Percentiles rank a stretch among this genome's conserved stretches.
Evolutionary conservation across 768 basidiomycete species (phyloP).

Genomic region (Psilocybe tampanensis): DNA sequence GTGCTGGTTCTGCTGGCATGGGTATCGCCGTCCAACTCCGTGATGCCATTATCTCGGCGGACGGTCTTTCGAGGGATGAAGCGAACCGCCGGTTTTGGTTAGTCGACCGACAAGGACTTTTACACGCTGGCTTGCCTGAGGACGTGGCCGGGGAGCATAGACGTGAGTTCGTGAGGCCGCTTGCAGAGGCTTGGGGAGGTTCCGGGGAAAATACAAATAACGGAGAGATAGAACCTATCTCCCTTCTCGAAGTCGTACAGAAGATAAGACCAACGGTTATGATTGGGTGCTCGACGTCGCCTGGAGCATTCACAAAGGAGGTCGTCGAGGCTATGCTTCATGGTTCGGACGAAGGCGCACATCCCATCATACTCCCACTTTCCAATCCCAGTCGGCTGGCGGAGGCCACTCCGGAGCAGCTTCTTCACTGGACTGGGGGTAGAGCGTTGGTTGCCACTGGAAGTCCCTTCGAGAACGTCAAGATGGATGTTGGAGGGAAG

Average conservation of each 20-base stretch:
- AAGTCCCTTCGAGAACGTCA: constrained; percentile 78
- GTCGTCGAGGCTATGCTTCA: constrained; percentile 66
- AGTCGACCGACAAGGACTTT: constrained; percentile 54
- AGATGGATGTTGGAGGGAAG: constrained; percentile 61
- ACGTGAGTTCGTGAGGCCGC: constrained; percentile 57
- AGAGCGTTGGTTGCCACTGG: constrained; percentile 83
- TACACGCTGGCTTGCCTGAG: constrained; percentile 27
- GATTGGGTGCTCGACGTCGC: constrained; percentile 81
- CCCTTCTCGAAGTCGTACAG: constrained; percentile 70
- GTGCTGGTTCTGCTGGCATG: constrained; percentile 81
- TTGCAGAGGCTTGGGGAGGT: constrained; percentile 40
- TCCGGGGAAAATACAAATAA: neutral
- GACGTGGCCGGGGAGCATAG: constrained; percentile 35
- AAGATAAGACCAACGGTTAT: constrained; percentile 78
- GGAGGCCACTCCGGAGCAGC: constrained; percentile 73
- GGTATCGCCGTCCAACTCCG: constrained; percentile 79
- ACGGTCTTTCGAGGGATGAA: constrained; percentile 52
- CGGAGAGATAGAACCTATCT: constrained; percentile 43
- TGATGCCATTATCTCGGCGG: constrained; percentile 67
- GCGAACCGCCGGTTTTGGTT: constrained; percentile 73
- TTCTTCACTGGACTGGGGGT: constrained; percentile 79
- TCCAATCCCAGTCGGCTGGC: constrained; percentile 80
- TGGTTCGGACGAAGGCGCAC: constrained; percentile 51
- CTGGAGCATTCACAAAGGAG: constrained; percentile 78
- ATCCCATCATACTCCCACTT: constrained; percentile 84